Evolutionary conservation across 306 rosid species (phyloP), one percentile per base, ranked within the genome.

Genomic region (Begonia fuchsioides): DNA sequence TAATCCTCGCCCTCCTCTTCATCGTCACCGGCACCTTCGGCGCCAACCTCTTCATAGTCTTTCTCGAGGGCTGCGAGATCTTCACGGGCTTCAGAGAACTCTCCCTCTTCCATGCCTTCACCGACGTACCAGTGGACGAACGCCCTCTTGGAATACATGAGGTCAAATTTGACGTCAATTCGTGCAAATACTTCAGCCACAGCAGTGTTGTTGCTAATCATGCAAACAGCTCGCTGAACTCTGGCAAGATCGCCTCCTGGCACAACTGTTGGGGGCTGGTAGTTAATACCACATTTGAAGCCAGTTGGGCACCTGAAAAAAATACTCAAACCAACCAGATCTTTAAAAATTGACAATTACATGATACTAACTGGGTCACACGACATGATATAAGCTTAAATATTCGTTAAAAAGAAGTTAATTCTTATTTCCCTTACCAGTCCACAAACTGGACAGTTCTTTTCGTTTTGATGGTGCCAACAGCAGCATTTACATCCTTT

Each of bases 21-120:
- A 5, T 72, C 87, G 5, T 78, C 85, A 67, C 83, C 94, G 0
- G 76, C 84, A 0, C 87, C 75, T 67, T 87, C 96, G 0, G 94
- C 94, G 50, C 96, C 96, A 11, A 87, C 96, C 62, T 87, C 96
- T 58, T 87, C 96, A 5, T 87, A 86, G 66, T 86, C 96, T 65
- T 86, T 86, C 61, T 86, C 96, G 0, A 86, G 83, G 8, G 94
- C 96, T 20, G 94, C 96, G 53, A 87, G 94, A 68, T 87, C 94
- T 71, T 87, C 94, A 45, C 94, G 87, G 49, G 96, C 94, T 61
- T 87, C 96, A 0, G 96, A 87, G 61, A 87, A 87, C 61, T 87
- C 96, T 17, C 96, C 96, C 65, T 87, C 96, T 56, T 87, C 96
- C 96, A 87, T 87, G 39, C 96, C 96, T 73, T 87, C 96, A 49